phyloP scores from a whole-genome alignment of 164 flowering plant species.

The Dillenia turbinata region DNA sequence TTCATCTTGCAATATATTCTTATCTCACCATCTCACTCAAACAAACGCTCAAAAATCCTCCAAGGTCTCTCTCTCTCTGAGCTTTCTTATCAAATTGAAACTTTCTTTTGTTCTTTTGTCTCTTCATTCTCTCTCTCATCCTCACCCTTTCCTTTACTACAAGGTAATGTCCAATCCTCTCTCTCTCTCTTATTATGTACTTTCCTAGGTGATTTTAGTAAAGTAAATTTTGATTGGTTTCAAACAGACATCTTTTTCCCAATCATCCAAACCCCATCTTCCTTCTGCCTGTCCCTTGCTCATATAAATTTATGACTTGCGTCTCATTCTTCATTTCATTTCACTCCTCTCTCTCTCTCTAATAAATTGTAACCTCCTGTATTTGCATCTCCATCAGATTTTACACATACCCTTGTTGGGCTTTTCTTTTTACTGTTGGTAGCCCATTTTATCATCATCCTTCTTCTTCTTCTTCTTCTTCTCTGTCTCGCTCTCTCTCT shows the following conservation, averaged over 20 bases:
- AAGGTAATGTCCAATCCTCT: background rate
- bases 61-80: too few species aligned
- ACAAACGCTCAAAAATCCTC: background rate
- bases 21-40: background rate
- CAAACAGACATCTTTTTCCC: constrained; percentile 18
- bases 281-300: background rate
- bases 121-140: background rate
- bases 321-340: background rate
- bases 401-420: too few species aligned
- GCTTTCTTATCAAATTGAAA: too few species aligned
- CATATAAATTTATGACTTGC: background rate
- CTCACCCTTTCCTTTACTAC: background rate
- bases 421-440: too few species aligned
- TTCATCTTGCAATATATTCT: too few species aligned
- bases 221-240: too few species aligned
- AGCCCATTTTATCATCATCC: background rate
- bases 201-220: too few species aligned
- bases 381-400: too few species aligned
- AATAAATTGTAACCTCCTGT: background rate
- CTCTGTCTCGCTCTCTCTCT: constrained; percentile 6
- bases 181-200: too few species aligned
- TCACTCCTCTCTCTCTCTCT: constrained; percentile 6
- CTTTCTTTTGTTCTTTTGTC: too few species aligned
- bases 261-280: constrained; percentile 19
- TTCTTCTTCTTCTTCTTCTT: too few species aligned